These are phyloP conservation scores for Amylocystis lapponica DNA, from an alignment of 768 basidiomycete genomes.

Conservation along the genomic window DNA sequence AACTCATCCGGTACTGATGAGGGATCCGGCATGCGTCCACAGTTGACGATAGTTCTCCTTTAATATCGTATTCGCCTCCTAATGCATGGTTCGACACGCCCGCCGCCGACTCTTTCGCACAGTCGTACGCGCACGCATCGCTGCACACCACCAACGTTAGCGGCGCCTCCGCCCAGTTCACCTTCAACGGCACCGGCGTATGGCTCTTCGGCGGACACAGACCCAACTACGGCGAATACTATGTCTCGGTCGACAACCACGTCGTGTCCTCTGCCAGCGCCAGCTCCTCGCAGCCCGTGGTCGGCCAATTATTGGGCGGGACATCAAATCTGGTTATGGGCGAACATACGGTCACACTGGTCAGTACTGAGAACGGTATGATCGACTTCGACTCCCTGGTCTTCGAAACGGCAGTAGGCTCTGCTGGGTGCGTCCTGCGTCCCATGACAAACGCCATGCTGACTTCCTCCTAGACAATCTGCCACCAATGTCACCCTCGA, in stretches of 20 bases:
- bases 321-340: constrained; percentile 38
- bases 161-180: constrained; percentile 45
- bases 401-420: constrained; percentile 35
- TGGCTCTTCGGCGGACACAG: constrained; percentile 43
- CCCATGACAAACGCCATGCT: background rate
- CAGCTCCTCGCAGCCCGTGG: constrained; percentile 18
- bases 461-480: constrained; percentile 7
- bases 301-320: constrained; percentile 39
- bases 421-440: constrained; percentile 28
- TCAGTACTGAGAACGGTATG: constrained; percentile 34
- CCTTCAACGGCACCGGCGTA: constrained; percentile 51
- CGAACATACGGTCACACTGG: constrained; percentile 42
- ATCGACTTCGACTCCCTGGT: constrained; percentile 49
- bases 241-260: constrained; percentile 39
- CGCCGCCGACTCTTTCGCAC: constrained; percentile 29
- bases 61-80: constrained; percentile 44
- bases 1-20: too few species aligned
- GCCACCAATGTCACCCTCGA: constrained; percentile 31
- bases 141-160: constrained; percentile 38
- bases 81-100: constrained; percentile 46
- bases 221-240: constrained; percentile 42
- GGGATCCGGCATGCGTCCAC: too few species aligned
- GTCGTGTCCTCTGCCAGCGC: constrained; percentile 31
- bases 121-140: constrained; percentile 41
- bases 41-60: constrained; percentile 56